Conservation (phyloP, 345 rosid genomes). For the Rhizophora apiculata region DNA sequence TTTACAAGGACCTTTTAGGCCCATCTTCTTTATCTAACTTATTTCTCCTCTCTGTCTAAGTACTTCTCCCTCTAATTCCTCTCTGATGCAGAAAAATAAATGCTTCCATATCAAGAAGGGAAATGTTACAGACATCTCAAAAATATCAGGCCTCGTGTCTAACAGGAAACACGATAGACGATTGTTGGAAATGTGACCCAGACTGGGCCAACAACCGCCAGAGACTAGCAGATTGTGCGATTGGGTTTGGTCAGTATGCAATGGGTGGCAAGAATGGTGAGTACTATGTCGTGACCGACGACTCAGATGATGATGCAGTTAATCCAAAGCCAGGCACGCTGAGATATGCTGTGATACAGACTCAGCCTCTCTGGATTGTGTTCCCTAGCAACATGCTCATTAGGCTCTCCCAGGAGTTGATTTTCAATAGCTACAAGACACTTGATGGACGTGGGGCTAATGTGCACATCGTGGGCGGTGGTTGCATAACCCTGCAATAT, state of each 20-base stretch:
- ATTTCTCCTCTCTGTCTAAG: background rate
- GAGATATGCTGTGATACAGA: slow-evolving; percentile 87
- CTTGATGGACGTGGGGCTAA: slow-evolving; percentile 95
- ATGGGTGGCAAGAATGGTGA: slow-evolving; percentile 86
- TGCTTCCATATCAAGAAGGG: slow-evolving; percentile 74
- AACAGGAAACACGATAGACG: slow-evolving; percentile 95
- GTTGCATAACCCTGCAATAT: slow-evolving; percentile 91
- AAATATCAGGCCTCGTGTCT: slow-evolving; percentile 49
- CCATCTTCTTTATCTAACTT: background rate
- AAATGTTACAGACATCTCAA: slow-evolving; percentile 36
- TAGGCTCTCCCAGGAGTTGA: slow-evolving; percentile 71
- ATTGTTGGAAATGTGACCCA: slow-evolving; percentile 99
- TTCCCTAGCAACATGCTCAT: slow-evolving; percentile 86
- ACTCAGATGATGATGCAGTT: slow-evolving; percentile 82
- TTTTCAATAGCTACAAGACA: slow-evolving; percentile 92
- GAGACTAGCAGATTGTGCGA: slow-evolving; percentile 79
- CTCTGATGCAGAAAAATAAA: slow-evolving; percentile 61
- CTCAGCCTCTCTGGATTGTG: slow-evolving; percentile 90
- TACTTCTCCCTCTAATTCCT: background rate
- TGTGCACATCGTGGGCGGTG: slow-evolving; percentile 89
- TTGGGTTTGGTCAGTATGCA: slow-evolving; percentile 95
- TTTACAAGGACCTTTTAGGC: background rate
- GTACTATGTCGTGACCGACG: slow-evolving; percentile 82
- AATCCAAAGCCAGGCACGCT: slow-evolving; percentile 84
- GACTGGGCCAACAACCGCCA: slow-evolving; percentile 93